Conservation (phyloP, 192 early-diverging fungal species). For the Coemansia sp. region DNA sequence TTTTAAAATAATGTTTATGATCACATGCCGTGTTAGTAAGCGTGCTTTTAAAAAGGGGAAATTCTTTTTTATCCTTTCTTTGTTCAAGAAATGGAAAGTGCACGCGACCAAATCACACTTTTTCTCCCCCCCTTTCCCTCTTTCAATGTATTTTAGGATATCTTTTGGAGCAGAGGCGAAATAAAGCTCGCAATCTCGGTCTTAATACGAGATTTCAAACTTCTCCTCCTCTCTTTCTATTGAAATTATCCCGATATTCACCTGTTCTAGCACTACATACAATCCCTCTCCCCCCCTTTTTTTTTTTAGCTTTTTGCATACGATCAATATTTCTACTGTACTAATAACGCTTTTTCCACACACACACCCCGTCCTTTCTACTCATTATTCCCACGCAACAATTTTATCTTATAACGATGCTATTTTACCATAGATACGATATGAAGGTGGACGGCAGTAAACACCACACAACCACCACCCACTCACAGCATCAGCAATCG, state of each 20-base stretch:
- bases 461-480: background rate
- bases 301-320: background rate
- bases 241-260: background rate
- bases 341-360: background rate
- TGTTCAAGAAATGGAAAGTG: background rate
- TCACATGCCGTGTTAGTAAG: background rate
- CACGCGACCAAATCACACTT: background rate
- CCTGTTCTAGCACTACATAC: background rate
- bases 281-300: too few relatives aligned
- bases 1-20: background rate
- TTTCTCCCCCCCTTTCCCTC: background rate
- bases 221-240: background rate
- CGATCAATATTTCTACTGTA: background rate
- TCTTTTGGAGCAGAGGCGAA: background rate
- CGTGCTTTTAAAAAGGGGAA: background rate
- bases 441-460: constrained; percentile 20
- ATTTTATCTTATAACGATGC: background rate
- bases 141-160: background rate
- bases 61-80: background rate
- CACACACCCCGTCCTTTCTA: background rate
- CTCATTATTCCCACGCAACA: background rate
- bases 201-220: too few relatives aligned
- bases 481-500: background rate
- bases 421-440: constrained; percentile 31
- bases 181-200: background rate